Evolutionary conservation across 192 early-diverging fungal genomes (phyloP).

Genomic region (Coemansia sp.): DNA sequence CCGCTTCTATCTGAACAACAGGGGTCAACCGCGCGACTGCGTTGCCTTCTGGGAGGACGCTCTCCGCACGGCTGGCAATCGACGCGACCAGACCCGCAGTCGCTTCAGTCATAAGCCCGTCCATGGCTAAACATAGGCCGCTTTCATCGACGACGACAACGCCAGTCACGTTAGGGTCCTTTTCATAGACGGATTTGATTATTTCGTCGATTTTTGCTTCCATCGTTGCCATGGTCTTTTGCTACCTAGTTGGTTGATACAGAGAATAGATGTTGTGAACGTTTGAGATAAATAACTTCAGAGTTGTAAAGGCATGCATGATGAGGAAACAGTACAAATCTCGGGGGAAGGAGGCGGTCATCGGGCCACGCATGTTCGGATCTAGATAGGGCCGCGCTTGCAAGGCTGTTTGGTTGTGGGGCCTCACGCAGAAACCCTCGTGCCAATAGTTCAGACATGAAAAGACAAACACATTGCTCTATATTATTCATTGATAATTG

Average conservation of each 20-base stretch:
- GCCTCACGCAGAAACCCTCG: not conserved
- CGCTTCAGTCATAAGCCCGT: constrained; percentile 36
- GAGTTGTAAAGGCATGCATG: too few relatives aligned
- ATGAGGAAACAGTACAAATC: too few relatives aligned
- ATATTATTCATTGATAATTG: too few relatives aligned
- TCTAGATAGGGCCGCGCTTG: not conserved
- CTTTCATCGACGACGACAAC: constrained; percentile 43
- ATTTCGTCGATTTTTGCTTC: constrained; percentile 34
- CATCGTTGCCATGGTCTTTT: constrained; percentile 20
- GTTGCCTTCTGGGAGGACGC: constrained; percentile 17
- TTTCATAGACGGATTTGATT: constrained; percentile 30
- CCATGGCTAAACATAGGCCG: constrained; percentile 45
- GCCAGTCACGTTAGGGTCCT: constrained; percentile 21
- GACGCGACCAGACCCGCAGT: constrained; percentile 48
- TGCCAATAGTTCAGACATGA: not conserved
- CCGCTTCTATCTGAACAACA: constrained; percentile 50
- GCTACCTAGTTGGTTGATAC: not conserved
- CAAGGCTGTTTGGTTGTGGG: not conserved
- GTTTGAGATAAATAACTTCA: not conserved
- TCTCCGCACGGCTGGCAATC: constrained; percentile 27
- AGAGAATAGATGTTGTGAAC: not conserved
- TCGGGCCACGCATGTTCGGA: not conserved
- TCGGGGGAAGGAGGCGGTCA: too few relatives aligned
- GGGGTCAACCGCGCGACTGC: constrained; percentile 6
- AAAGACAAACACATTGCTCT: too few relatives aligned